phyloP scores from a whole-genome alignment of 768 basidiomycete species.

The Podaxis sp. region DNA sequence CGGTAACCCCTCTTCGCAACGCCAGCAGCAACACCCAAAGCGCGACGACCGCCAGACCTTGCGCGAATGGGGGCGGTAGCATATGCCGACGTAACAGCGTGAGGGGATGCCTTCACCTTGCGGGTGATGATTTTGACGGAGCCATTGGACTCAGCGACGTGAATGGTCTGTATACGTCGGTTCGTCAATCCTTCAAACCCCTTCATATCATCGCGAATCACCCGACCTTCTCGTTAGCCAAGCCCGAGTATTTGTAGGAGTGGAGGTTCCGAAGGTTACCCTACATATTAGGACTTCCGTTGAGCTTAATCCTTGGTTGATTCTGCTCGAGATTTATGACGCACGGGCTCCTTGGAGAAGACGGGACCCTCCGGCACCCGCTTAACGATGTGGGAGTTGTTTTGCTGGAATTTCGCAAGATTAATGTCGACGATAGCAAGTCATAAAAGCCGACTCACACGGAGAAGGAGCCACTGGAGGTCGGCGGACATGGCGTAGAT shows the following conservation, averaged over 20 bases:
- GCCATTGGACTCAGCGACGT: constrained; percentile 53
- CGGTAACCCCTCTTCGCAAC: constrained; percentile 70
- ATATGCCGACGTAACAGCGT: constrained; percentile 46
- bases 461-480: constrained; percentile 92
- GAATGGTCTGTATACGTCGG: constrained; percentile 52
- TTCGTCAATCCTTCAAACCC: constrained; percentile 6
- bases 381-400: constrained; percentile 88
- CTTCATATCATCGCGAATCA: background rate
- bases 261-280: constrained; percentile 87
- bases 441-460: constrained; percentile 49
- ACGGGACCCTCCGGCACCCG: constrained; percentile 66
- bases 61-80: constrained; percentile 58
- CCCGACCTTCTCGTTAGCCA: constrained; percentile 78
- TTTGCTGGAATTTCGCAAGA: constrained; percentile 46
- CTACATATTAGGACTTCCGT: constrained; percentile 34
- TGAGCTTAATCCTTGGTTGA: constrained; percentile 6
- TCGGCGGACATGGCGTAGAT: constrained; percentile 73
- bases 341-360: constrained; percentile 84
- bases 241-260: constrained; percentile 91
- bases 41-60: constrained; percentile 70
- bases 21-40: constrained; percentile 61
- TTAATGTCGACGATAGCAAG: background rate
- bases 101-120: constrained; percentile 60
- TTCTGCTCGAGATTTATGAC: constrained; percentile 25
- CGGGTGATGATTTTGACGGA: constrained; percentile 63